Evolutionary conservation across 495 filamentous ascomycete genomes (phyloP).

Genomic region (Talaromyces proteolyticus): DNA sequence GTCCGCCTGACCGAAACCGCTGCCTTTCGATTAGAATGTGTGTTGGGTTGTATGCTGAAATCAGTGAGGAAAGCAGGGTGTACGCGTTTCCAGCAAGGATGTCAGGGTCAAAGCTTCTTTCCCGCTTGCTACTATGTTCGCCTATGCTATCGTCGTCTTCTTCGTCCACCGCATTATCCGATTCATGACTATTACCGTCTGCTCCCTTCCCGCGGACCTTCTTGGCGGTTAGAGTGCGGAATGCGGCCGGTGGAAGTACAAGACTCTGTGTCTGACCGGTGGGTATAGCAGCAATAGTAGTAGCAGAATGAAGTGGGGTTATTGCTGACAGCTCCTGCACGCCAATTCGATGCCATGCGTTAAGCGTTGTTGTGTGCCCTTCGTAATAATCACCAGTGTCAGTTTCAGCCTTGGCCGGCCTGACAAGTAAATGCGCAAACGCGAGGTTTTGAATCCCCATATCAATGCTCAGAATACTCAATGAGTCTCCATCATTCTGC

Average conservation of each 20-base stretch:
- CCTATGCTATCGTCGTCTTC: neutral
- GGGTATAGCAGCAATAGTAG: neutral
- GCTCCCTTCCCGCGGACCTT: neutral
- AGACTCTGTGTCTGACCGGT: neutral
- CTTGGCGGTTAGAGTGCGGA: conserved; percentile 2
- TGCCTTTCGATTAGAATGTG: conserved; percentile 87
- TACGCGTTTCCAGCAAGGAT: conserved; percentile 46
- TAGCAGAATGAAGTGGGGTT: too few relatives aligned
- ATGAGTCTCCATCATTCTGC: neutral
- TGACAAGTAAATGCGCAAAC: conserved; percentile 40
- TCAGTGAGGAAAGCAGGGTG: conserved; percentile 45
- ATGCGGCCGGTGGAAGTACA: neutral
- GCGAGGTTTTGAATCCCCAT: conserved; percentile 85
- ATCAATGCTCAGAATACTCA: conserved; percentile 72
- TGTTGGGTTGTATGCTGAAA: conserved; percentile 49
- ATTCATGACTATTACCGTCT: neutral
- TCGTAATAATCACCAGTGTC: conserved; percentile 3
- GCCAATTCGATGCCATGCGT: conserved; percentile 30
- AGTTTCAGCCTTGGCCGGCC: neutral
- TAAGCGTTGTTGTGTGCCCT: too few relatives aligned
- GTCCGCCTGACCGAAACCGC: conserved; percentile 68
- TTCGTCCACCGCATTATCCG: conserved; percentile 6
- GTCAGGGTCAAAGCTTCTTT: conserved; percentile 50
- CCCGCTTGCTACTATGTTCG: neutral
- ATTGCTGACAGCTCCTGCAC: conserved; percentile 21